Percentiles rank a stretch among this genome's conserved stretches.
Evolutionary conservation across 139 green algal genomes (phyloP).

Genomic region (Mesotaenium endlicherianum): DNA sequence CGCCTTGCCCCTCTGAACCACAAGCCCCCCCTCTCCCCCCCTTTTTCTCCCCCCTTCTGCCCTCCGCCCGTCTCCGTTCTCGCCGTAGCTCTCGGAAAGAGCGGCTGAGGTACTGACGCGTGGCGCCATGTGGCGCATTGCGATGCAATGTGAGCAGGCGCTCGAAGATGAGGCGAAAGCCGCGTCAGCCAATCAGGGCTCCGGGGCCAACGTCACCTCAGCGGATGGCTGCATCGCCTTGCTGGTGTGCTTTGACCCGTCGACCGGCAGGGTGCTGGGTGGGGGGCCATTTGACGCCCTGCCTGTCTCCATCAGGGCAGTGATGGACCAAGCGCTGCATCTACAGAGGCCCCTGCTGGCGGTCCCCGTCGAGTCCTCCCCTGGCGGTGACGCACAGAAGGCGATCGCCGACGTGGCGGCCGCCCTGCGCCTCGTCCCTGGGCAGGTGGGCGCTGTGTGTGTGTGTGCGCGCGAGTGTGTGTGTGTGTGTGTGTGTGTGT

Average conservation of each 20-base stretch:
- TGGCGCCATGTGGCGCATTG: too few relatives aligned
- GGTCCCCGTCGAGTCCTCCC: neutral
- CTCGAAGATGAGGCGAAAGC: neutral
- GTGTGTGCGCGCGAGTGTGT: too few relatives aligned
- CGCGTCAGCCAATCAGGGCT: neutral
- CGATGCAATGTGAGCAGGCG: too few relatives aligned
- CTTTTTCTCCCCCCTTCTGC: neutral
- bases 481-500: too few relatives aligned
- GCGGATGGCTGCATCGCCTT: neutral
- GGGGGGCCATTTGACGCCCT: neutral
- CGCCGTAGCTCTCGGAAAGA: too few relatives aligned
- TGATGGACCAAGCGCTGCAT: neutral
- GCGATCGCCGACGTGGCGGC: neutral
- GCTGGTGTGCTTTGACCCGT: neutral
- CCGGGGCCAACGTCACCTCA: neutral
- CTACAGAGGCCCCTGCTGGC: neutral
- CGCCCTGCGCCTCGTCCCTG: neutral
- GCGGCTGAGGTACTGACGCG: too few relatives aligned
- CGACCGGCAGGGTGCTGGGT: neutral
- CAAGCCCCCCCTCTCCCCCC: neutral
- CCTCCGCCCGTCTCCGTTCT: neutral
- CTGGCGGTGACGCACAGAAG: neutral
- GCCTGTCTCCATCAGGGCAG: neutral
- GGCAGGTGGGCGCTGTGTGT: neutral
- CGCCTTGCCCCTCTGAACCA: neutral